Evolutionary conservation across 805 yeast species (phyloP).

Genomic region (Metschnikowia noctiluminum): DNA sequence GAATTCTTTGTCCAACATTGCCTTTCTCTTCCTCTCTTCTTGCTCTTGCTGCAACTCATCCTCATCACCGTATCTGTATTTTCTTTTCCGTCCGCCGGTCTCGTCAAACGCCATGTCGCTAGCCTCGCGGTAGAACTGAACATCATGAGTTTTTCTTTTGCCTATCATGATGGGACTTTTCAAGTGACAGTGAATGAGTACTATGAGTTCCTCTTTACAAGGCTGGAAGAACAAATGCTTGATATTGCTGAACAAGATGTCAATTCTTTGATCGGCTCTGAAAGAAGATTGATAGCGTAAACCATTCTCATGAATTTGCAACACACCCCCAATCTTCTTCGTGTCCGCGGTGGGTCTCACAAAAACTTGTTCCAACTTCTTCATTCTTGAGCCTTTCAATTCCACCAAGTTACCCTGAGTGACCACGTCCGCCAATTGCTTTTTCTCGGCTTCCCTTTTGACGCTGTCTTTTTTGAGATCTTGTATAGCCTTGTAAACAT

Average conservation of each 20-base stretch:
- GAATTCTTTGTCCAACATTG: constrained; percentile 87
- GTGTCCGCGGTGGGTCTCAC: too few relatives aligned
- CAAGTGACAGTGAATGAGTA: constrained; percentile 86
- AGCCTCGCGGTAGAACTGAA: constrained; percentile 95
- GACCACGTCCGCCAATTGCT: too few relatives aligned
- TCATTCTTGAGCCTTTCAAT: too few relatives aligned
- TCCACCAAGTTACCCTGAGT: too few relatives aligned
- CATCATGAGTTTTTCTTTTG: constrained; percentile 90
- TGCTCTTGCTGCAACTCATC: constrained; percentile 98
- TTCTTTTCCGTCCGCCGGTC: constrained; percentile 90
- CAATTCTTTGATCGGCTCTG: constrained; percentile 81
- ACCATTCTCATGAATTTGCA: too few relatives aligned
- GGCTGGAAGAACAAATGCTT: constrained; percentile 95
- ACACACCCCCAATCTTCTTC: too few relatives aligned
- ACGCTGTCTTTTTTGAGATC: too few relatives aligned
- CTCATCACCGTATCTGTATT: constrained; percentile 91
- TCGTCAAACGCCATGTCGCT: constrained; percentile 95
- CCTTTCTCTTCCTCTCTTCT: constrained; percentile 92
- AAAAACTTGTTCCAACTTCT: too few relatives aligned
- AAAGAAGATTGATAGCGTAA: constrained; percentile 86
- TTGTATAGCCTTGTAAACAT: too few relatives aligned
- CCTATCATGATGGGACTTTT: constrained; percentile 94
- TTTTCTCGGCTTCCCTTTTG: too few relatives aligned
- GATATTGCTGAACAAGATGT: constrained; percentile 83
- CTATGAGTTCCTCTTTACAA: constrained; percentile 90